Percentiles rank a stretch among this genome's conserved stretches.
Evolutionary conservation across 169 alveolate genomes (phyloP).

Genomic region (Besnoitia besnoiti): DNA sequence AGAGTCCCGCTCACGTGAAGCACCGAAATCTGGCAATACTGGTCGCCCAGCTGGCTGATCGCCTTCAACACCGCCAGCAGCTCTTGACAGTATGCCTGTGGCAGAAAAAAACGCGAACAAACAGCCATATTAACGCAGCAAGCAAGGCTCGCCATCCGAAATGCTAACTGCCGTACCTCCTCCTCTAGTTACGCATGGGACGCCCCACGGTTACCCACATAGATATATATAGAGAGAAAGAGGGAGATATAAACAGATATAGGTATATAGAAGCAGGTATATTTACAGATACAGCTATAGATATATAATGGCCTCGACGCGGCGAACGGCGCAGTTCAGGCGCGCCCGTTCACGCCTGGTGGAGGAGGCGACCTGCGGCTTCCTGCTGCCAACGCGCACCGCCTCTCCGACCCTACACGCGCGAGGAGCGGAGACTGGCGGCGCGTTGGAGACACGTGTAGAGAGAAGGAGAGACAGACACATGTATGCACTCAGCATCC

Average conservation of each 20-base stretch:
- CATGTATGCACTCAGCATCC: too few relatives aligned
- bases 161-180: not conserved
- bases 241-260: not conserved
- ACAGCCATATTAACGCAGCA: not conserved
- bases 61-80: slow-evolving; percentile 21
- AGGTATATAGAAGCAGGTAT: not conserved
- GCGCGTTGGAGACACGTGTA: too few relatives aligned
- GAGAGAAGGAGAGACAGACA: too few relatives aligned
- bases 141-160: too few relatives aligned
- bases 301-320: too few relatives aligned
- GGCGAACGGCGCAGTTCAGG: too few relatives aligned
- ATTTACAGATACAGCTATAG: not conserved
- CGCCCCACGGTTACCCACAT: not conserved
- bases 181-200: not conserved
- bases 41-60: not conserved
- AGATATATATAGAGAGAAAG: not conserved
- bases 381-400: too few relatives aligned
- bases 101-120: not conserved
- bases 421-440: too few relatives aligned
- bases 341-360: too few relatives aligned
- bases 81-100: not conserved
- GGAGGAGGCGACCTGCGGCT: too few relatives aligned
- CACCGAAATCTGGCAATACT: not conserved
- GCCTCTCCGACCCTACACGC: too few relatives aligned
- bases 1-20: slow-evolving; percentile 25